These are phyloP conservation scores for Sporothrix euskadiensis DNA, from an alignment of 2,329 filamentous ascomycete genomes.

Conservation along the genomic window DNA sequence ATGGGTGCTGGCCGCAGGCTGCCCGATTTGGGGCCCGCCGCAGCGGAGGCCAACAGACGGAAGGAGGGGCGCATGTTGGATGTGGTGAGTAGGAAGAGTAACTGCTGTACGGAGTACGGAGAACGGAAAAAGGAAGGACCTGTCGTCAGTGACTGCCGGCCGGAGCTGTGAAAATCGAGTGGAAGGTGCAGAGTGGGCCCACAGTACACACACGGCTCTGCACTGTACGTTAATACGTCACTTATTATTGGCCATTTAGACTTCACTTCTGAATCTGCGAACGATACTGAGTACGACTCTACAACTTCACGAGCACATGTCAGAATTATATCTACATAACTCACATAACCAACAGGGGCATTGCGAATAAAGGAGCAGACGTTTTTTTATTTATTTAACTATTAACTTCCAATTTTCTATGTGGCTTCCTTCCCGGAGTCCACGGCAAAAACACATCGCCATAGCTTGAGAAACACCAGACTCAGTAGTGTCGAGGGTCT, in stretches of 20 bases:
- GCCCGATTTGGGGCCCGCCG: constrained; percentile 27
- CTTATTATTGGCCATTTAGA: background rate
- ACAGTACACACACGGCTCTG: background rate
- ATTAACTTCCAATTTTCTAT: background rate
- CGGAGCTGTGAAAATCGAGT: constrained; percentile 4
- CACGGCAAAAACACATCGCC: background rate
- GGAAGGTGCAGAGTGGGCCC: background rate
- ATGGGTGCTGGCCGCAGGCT: constrained; percentile 48
- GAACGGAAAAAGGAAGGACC: background rate
- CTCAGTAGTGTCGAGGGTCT: background rate
- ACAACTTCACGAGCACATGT: background rate
- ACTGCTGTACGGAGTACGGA: background rate
- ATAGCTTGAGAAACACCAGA: background rate
- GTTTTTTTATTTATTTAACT: background rate
- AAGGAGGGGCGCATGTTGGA: background rate
- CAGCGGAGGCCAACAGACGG: constrained; percentile 27
- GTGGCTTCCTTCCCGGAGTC: background rate
- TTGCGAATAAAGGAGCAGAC: background rate
- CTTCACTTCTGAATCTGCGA: background rate
- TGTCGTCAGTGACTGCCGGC: background rate
- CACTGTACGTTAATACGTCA: background rate
- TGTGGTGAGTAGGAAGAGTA: background rate
- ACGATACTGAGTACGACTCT: too few species aligned
- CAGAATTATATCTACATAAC: background rate
- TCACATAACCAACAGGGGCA: background rate